phyloP scores from a whole-genome alignment of 371 early-diverging fungal genomes.

The Rhizopus stolonifer region DNA sequence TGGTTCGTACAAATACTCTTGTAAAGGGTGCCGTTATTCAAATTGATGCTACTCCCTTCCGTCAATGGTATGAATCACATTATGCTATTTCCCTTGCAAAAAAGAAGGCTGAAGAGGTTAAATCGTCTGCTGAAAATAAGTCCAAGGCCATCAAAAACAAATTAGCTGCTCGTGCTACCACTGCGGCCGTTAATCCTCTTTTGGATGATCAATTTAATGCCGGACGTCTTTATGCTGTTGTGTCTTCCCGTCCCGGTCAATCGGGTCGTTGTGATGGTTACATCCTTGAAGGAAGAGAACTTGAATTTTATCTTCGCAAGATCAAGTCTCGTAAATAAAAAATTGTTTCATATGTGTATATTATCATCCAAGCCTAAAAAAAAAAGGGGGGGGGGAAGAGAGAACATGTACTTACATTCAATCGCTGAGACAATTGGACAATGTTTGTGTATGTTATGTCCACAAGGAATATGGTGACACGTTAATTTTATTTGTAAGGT shows the following conservation, averaged over 20 bases:
- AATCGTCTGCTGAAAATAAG: slow-evolving; percentile 73
- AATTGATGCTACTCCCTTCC: slow-evolving; percentile 98
- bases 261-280: slow-evolving; percentile 97
- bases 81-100: slow-evolving; percentile 89
- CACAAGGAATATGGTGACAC: no score
- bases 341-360: no score
- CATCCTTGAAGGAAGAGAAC: slow-evolving; percentile 98
- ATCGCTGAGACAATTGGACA: no score
- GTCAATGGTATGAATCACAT: slow-evolving; percentile 97
- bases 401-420: no score
- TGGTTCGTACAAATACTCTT: slow-evolving; percentile 99
- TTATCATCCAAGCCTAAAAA: no score
- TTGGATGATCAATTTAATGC: slow-evolving; percentile 93
- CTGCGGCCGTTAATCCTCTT: slow-evolving; percentile 81
- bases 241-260: slow-evolving; percentile 99
- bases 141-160: slow-evolving; percentile 91
- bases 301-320: slow-evolving; percentile 93
- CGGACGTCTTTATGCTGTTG: slow-evolving; percentile 93
- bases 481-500: no score
- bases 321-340: slow-evolving; percentile 61
- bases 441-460: no score
- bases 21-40: slow-evolving; percentile 98
- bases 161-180: slow-evolving; percentile 77
- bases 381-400: no score
- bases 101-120: slow-evolving; percentile 60